Percentiles rank a stretch among this genome's conserved stretches.
phyloP scores from a whole-genome alignment of 345 rosid species.

The Populus deltoides region DNA sequence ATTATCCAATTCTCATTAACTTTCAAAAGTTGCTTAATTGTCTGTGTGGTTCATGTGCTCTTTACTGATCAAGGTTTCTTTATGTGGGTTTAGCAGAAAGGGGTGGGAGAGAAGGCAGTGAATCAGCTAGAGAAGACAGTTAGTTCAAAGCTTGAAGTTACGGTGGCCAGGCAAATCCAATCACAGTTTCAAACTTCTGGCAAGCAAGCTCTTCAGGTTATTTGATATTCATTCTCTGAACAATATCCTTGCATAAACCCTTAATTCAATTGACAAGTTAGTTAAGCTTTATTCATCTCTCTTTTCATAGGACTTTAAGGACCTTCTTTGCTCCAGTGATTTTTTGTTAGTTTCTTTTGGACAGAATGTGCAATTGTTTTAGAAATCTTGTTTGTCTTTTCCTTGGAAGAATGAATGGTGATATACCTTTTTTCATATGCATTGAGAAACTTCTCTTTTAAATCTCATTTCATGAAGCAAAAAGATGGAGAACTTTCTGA shows the following conservation, averaged over 20 bases:
- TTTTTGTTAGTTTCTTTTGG: background rate
- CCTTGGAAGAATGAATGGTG: background rate
- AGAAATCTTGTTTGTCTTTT: background rate
- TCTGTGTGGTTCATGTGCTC: background rate
- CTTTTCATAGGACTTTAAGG: background rate
- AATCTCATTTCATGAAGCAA: background rate
- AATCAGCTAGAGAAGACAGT: slow-evolving; percentile 81
- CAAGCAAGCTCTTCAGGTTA: slow-evolving; percentile 86
- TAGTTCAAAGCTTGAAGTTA: slow-evolving; percentile 69
- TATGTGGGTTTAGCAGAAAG: slow-evolving; percentile 45
- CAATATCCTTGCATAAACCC: background rate
- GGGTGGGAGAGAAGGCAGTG: slow-evolving; percentile 83
- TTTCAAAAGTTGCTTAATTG: background rate
- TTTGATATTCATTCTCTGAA: background rate
- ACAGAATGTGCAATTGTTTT: background rate
- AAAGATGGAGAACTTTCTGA: background rate
- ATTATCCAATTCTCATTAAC: background rate
- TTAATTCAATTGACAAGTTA: background rate
- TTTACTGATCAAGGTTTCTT: background rate
- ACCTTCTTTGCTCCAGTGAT: background rate
- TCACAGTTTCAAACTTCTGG: slow-evolving; percentile 93
- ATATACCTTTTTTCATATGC: background rate
- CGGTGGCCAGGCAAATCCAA: slow-evolving; percentile 81
- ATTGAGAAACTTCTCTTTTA: background rate
- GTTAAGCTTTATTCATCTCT: background rate